Conservation (phyloP, 2,329 filamentous ascomycete genomes). For the Penicillium sp. region DNA sequence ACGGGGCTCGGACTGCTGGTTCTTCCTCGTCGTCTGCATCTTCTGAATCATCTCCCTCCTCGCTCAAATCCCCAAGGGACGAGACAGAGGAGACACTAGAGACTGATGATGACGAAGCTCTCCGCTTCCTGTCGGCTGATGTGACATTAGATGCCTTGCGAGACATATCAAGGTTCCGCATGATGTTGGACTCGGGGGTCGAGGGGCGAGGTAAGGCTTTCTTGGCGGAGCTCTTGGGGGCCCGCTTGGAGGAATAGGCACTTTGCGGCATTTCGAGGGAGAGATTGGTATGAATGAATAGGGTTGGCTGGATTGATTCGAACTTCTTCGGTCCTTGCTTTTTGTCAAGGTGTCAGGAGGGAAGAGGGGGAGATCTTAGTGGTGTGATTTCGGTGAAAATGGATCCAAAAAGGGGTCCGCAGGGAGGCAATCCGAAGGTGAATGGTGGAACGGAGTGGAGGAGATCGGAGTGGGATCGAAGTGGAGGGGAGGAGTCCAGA, state of each 20-base stretch:
- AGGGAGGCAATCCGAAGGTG: slow-evolving; percentile 10
- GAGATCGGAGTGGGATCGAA: slow-evolving; percentile 14
- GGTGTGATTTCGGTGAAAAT: neutral
- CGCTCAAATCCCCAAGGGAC: slow-evolving; percentile 36
- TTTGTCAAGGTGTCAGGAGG: neutral
- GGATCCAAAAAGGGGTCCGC: neutral
- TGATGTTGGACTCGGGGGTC: slow-evolving; percentile 25
- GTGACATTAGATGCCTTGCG: slow-evolving; percentile 29
- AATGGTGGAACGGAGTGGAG: slow-evolving; percentile 15
- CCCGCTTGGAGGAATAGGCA: slow-evolving; percentile 29
- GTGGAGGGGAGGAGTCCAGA: slow-evolving; percentile 15
- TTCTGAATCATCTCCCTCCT: slow-evolving; percentile 40
- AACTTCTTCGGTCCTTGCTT: slow-evolving; percentile 5
- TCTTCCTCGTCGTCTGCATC: slow-evolving; percentile 47
- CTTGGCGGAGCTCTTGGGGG: slow-evolving; percentile 28
- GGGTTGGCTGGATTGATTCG: neutral
- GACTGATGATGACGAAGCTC: slow-evolving; percentile 37
- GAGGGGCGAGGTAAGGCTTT: slow-evolving; percentile 22
- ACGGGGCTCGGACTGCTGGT: slow-evolving; percentile 43
- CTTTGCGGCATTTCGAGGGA: slow-evolving; percentile 28
- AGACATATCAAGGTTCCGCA: slow-evolving; percentile 25
- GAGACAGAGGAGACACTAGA: slow-evolving; percentile 42
- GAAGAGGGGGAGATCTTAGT: neutral
- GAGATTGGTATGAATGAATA: neutral
- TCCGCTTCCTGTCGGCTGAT: slow-evolving; percentile 34